A percentile compares a stretch with the other conserved stretches of the same genome.
These are phyloP conservation scores for Phytophthora crassamura DNA, from an alignment of 352 stramenopile genomes.

Conservation along the genomic window DNA sequence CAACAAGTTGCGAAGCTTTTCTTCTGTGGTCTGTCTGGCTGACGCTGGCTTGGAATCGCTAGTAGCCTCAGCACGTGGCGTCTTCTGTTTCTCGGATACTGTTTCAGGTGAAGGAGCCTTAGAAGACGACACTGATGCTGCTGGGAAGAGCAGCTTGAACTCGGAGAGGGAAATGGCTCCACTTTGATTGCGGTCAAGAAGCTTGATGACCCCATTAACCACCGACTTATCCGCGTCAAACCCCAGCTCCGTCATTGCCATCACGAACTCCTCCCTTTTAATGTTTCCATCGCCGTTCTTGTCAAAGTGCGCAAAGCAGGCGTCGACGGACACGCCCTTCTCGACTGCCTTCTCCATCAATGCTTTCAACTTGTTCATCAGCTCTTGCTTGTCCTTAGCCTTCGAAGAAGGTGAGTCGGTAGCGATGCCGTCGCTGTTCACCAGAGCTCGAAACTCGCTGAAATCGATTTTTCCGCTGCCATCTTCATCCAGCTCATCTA, in stretches of 20 bases:
- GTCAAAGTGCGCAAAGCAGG: constrained; percentile 88
- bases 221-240: constrained; percentile 37
- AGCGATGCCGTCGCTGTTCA: constrained; percentile 10
- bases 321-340: constrained; percentile 58
- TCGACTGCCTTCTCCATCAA: constrained; percentile 54
- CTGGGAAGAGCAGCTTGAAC: constrained; percentile 69
- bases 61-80: neutral
- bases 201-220: constrained; percentile 49
- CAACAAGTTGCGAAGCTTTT: constrained; percentile 43
- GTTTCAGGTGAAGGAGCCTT: neutral
- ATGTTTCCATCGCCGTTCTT: constrained; percentile 78
- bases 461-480: constrained; percentile 65
- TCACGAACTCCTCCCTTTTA: constrained; percentile 63
- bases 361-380: constrained; percentile 44
- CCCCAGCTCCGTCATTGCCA: constrained; percentile 60
- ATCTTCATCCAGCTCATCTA: constrained; percentile 57
- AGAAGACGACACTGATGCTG: neutral
- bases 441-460: constrained; percentile 58
- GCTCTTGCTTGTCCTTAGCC: constrained; percentile 16
- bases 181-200: constrained; percentile 70
- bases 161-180: constrained; percentile 66
- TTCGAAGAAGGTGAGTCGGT: neutral
- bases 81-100: neutral
- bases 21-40: constrained; percentile 10
- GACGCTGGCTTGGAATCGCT: constrained; percentile 1